Conservation (phyloP, 192 early-diverging fungal genomes). For the Coemansia biformis region DNA sequence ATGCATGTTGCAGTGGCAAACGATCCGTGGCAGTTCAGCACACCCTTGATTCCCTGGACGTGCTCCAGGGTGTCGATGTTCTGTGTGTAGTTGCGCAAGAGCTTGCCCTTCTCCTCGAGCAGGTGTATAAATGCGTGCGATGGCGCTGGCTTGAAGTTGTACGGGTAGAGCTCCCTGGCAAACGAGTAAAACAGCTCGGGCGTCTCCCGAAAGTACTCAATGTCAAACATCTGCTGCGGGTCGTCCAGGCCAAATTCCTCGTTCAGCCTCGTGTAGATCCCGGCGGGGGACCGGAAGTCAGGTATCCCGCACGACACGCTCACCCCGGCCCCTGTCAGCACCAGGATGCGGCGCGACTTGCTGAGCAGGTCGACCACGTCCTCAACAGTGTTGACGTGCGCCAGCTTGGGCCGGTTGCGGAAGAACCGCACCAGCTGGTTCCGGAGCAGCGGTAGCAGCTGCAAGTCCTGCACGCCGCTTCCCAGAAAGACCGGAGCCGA, state of each 20-base stretch:
- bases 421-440: slow-evolving; percentile 54
- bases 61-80: slow-evolving; percentile 97
- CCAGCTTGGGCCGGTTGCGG: slow-evolving; percentile 53
- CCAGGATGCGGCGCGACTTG: slow-evolving; percentile 69
- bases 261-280: slow-evolving; percentile 79
- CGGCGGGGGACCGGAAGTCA: slow-evolving; percentile 89
- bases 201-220: slow-evolving; percentile 78
- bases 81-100: slow-evolving; percentile 90
- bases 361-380: slow-evolving; percentile 61
- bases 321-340: slow-evolving; percentile 84
- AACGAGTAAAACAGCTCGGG: slow-evolving; percentile 97
- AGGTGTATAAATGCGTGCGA: slow-evolving; percentile 86
- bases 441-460: slow-evolving; percentile 57
- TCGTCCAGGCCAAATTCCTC: slow-evolving; percentile 88
- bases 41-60: slow-evolving; percentile 69
- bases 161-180: slow-evolving; percentile 85
- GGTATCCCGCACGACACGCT: slow-evolving; percentile 93
- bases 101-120: slow-evolving; percentile 76
- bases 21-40: slow-evolving; percentile 94
- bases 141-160: slow-evolving; percentile 80
- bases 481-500: slow-evolving; percentile 36
- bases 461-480: slow-evolving; percentile 47
- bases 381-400: slow-evolving; percentile 55
- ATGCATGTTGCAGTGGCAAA: slow-evolving; percentile 93
- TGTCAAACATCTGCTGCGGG: slow-evolving; percentile 94